Base-by-base conservation (phyloP, 2,329 filamentous ascomycete species). In the Alternaria incomplexa region DNA sequence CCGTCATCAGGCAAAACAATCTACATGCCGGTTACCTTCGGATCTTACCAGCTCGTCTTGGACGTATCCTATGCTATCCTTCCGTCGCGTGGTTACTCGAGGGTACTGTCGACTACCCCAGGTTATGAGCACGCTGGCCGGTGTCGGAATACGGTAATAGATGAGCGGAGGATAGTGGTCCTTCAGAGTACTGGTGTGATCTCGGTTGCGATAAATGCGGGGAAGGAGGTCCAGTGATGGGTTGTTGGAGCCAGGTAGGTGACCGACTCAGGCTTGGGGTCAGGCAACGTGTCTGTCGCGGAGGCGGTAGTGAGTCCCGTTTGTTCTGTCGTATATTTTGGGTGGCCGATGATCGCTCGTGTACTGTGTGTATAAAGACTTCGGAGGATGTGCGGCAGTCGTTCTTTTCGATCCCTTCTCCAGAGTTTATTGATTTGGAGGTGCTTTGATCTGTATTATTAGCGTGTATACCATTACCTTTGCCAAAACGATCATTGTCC, bases 381-480 rank as follows among this genome's bases (percentile, higher is more conserved):
- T 17, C 1, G 17, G 3, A 1, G 12, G 7, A 30, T 22, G 20
- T 12, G 12, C 10, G 1, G n/a, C 22, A 9, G 10, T 22, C 4
- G n/a, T 51, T 17, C 26, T 11, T 32, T 23, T 32, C 28, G 48
- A n/a, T 51, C 28, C 13, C 28, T 28, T 30, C 30, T 32, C 13
- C 8, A 23, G 28, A 0, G 28, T 36, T 20, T 36, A 5, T 51
- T 23, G 15, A 20, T 23, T 36, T 36, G 30, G 20, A 48, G 13
- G 25, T 25, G 23, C 1, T n/a, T 28, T 36, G 32, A 23, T 20
- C 58, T 56, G 58, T 56, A 45, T 23, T 43, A 45, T 61, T 61
- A 56, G 58, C 20, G 4, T 61, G 52, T 56, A 56, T 45, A 59
- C 32, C 22, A 36, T 54, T 52, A 54, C 25, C 52, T 56, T 55